Evolutionary conservation across 2,329 filamentous ascomycete species (phyloP).

Genomic region (Colletotrichum neosansevieriae): DNA sequence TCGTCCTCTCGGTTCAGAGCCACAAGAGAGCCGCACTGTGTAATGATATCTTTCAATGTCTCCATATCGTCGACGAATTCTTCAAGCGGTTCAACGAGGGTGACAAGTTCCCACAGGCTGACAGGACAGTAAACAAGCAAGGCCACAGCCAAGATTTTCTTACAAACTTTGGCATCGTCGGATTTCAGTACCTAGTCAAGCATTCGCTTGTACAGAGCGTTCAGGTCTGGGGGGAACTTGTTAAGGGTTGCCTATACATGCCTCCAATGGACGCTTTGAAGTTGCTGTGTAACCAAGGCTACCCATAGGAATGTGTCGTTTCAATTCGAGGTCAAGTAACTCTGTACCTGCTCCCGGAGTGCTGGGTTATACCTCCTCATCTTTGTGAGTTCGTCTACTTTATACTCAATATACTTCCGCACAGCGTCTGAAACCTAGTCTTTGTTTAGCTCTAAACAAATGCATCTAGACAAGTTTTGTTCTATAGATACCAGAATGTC

Average conservation of each 20-base stretch:
- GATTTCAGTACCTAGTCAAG: conserved; percentile 47
- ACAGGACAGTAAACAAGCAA: conserved; percentile 50
- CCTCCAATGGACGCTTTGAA: conserved; percentile 6
- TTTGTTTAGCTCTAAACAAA: conserved; percentile 53
- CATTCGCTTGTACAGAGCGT: conserved; percentile 55
- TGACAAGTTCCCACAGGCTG: conserved; percentile 48
- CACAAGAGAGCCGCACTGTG: conserved; percentile 43
- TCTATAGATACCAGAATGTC: conserved; percentile 43
- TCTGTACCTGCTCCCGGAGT: conserved; percentile 25
- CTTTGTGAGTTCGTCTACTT: conserved; percentile 45
- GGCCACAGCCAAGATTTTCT: conserved; percentile 49
- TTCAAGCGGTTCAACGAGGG: conserved; percentile 41
- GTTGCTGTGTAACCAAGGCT: conserved; percentile 42
- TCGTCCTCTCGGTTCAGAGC: conserved; percentile 47
- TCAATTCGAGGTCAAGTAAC: conserved; percentile 47
- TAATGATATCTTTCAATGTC: neutral
- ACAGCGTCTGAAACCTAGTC: conserved; percentile 50
- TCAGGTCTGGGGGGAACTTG: conserved; percentile 50
- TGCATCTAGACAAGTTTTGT: conserved; percentile 42
- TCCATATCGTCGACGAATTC: no score
- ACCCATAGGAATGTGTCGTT: conserved; percentile 56
- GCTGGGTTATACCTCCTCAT: conserved; percentile 22
- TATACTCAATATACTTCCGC: conserved; percentile 49
- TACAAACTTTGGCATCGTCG: conserved; percentile 48
- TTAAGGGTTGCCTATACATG: conserved; percentile 1